Base-by-base conservation (phyloP, 306 rosid species). In the Sesbania bispinosa region DNA sequence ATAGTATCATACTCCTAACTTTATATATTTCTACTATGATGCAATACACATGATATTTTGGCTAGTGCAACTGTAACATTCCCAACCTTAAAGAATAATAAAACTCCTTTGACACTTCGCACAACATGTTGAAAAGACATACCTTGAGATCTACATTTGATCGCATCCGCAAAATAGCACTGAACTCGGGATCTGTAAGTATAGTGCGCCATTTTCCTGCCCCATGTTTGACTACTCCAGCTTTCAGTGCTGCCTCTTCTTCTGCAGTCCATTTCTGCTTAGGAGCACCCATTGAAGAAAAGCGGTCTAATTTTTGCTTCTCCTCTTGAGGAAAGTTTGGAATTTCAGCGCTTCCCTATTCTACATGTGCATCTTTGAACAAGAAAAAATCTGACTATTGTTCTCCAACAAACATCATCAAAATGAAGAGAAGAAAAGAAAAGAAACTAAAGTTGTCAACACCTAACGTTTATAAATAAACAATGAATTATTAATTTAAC, bases 201-300 rank as follows among this genome's bases (percentile, higher is more conserved):
- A 93, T 93, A 6, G 97, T 87, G 64, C 98, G 98, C 98, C 98
- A 93, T 79, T 93, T 93, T 15, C 98, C 98, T 3, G 98, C 93
- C 52, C 98, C 98, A 18, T 93, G 96, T 80, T 93, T 93, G 55
- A 82, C 62, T 73, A 93, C 98, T 73, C 98, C 98, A 53, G 96
- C 96, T 85, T 93, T 93, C 76, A 93, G 83, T 2, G 98, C 97
- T 0, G 97, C 96, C 82, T 93, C 97, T 85, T 93, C 98, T 90
- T 93, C 97, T 1, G 89, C 79, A 43, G 97, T 93, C 98, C 98
- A 93, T 80, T 93, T 93, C 84, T 90, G 98, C 85, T 93, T 93
- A 36, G 98, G 98, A 62, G 97, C 98, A 79, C 98, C 98, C 98
- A 93, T 93, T 73, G n/a, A 77, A 67, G 80, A 29, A 55, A 81